A percentile compares a stretch with the other conserved stretches of the same genome.
phyloP scores from a whole-genome alignment of 2,329 filamentous ascomycete genomes.

The Colletotrichum magnum region DNA sequence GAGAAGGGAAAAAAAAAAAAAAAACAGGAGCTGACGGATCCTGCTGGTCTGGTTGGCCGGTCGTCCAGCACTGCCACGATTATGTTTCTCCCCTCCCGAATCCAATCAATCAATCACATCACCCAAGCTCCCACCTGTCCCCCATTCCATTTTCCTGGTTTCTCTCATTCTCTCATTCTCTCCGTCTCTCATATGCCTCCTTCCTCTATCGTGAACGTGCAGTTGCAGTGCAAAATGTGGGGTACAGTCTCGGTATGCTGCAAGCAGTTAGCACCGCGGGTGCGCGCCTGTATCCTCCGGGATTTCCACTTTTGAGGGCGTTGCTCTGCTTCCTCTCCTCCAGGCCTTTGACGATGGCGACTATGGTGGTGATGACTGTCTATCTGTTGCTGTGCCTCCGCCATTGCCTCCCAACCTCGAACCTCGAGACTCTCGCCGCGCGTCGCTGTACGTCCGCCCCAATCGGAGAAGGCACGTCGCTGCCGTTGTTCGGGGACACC shows the following conservation, averaged over 20 bases:
- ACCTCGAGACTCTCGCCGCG: too few relatives aligned
- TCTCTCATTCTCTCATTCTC: not conserved
- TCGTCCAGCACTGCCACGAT: constrained; percentile 35
- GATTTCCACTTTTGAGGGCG: constrained; percentile 18
- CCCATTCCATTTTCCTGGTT: too few relatives aligned
- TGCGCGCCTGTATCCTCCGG: not conserved
- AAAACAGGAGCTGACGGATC: not conserved
- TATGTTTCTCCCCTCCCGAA: constrained; percentile 14
- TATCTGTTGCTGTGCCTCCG: too few relatives aligned
- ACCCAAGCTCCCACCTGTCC: too few relatives aligned
- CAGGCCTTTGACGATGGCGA: too few relatives aligned
- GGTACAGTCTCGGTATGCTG: constrained; percentile 33
- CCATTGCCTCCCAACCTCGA: too few relatives aligned
- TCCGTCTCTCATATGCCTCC: not conserved
- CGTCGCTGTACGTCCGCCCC: too few relatives aligned
- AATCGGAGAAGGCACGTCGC: too few relatives aligned
- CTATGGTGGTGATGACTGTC: too few relatives aligned
- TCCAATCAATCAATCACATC: not conserved
- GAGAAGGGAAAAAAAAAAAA: constrained; percentile 1
- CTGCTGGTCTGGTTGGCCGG: constrained; percentile 16
- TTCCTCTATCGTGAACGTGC: not conserved
- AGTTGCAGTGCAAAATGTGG: not conserved
- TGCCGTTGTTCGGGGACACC: too few relatives aligned
- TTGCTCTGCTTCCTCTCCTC: not conserved
- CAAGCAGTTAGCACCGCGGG: constrained; percentile 28